Percentiles rank a stretch among this genome's conserved stretches.
Conservation (phyloP, 768 basidiomycete genomes). For the Pulveroboletus sp. region DNA sequence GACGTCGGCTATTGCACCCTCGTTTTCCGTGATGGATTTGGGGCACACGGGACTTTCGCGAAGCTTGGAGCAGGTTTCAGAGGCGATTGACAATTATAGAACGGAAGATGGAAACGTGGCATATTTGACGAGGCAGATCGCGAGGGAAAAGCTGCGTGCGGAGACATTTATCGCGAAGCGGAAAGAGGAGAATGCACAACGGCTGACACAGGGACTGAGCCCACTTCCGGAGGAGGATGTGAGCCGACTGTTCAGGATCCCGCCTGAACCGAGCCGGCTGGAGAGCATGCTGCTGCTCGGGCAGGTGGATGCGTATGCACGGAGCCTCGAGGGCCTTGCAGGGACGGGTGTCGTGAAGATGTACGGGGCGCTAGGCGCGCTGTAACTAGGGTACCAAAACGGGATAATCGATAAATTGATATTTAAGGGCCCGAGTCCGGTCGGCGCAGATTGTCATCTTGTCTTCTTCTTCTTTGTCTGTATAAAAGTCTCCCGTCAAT, state of each 20-base stretch:
- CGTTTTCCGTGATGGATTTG: slow-evolving; percentile 68
- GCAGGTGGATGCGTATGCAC: slow-evolving; percentile 82
- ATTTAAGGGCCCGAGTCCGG: neutral
- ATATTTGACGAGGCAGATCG: slow-evolving; percentile 83
- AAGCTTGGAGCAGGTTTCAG: slow-evolving; percentile 81
- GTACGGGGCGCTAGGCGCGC: slow-evolving; percentile 53
- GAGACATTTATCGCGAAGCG: slow-evolving; percentile 80
- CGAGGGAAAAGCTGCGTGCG: slow-evolving; percentile 74
- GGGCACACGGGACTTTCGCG: slow-evolving; percentile 64
- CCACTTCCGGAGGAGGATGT: slow-evolving; percentile 89
- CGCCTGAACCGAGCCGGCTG: slow-evolving; percentile 81
- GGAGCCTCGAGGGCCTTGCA: slow-evolving; percentile 64
- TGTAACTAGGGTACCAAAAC: neutral
- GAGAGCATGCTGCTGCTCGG: slow-evolving; percentile 85
- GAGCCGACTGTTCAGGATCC: slow-evolving; percentile 80
- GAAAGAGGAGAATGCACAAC: slow-evolving; percentile 79
- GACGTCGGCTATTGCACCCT: slow-evolving; percentile 47
- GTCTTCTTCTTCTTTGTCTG: neutral
- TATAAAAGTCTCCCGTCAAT: slow-evolving; percentile 18
- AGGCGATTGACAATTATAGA: slow-evolving; percentile 79
- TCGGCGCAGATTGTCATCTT: neutral
- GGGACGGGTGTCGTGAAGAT: slow-evolving; percentile 73
- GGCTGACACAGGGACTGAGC: slow-evolving; percentile 77
- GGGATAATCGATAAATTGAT: neutral
- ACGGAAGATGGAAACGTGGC: slow-evolving; percentile 92